Evolutionary conservation across 1,284 basidiomycete genomes (phyloP).

Genomic region (Sporisorium graminicola): DNA sequence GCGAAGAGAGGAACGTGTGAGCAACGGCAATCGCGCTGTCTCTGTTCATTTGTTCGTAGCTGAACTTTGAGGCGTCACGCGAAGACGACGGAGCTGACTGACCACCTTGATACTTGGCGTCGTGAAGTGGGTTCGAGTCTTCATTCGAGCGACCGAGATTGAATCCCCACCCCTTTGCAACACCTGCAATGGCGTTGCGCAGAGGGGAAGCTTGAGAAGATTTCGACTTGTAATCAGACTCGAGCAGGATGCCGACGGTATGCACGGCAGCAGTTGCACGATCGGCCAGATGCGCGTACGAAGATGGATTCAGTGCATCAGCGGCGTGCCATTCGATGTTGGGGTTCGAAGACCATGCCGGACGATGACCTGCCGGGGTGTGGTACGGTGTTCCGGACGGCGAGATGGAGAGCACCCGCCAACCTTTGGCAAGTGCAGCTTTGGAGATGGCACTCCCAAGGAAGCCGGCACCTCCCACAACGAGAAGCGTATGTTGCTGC

Average conservation of each 20-base stretch:
- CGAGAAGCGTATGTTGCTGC: constrained; percentile 69
- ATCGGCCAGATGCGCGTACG: constrained; percentile 79
- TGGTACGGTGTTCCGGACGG: constrained; percentile 86
- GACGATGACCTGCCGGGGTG: constrained; percentile 88
- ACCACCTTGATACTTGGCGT: constrained; percentile 33
- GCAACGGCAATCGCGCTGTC: constrained; percentile 73
- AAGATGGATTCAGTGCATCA: constrained; percentile 79
- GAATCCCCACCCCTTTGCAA: constrained; percentile 70
- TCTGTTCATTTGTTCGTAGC: constrained; percentile 86
- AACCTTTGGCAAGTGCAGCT: constrained; percentile 83
- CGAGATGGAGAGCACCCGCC: constrained; percentile 89
- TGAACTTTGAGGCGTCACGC: constrained; percentile 13
- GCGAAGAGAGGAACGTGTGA: constrained; percentile 71
- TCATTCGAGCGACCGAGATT: constrained; percentile 38
- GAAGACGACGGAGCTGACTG: constrained; percentile 5
- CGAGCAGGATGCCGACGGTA: constrained; percentile 91
- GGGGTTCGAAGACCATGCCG: constrained; percentile 79
- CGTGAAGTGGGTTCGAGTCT: constrained; percentile 66
- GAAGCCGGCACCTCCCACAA: constrained; percentile 95
- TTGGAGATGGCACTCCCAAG: constrained; percentile 93
- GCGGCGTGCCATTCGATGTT: constrained; percentile 63
- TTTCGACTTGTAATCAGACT: constrained; percentile 81
- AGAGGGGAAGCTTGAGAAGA: constrained; percentile 25
- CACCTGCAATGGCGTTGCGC: constrained; percentile 50
- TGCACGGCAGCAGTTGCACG: constrained; percentile 85